These are phyloP conservation scores for Coemansia sp. DNA, from an alignment of 192 early-diverging fungal genomes.

Conservation along the genomic window DNA sequence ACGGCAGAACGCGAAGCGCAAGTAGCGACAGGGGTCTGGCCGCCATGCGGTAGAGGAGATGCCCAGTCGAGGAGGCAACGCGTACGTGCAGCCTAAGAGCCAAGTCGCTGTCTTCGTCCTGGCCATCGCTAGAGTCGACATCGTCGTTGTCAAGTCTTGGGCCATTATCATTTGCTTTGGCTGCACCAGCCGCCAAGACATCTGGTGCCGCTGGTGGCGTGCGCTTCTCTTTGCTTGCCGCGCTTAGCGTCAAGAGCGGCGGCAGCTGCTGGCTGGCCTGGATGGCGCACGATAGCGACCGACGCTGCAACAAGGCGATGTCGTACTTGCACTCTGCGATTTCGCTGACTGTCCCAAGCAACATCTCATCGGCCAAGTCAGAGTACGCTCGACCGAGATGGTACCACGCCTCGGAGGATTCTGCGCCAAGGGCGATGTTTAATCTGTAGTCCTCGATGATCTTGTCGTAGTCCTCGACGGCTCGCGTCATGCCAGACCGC, in stretches of 20 bases:
- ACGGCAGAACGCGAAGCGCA: slow-evolving; percentile 38
- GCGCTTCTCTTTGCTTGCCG: background rate
- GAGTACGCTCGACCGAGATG: slow-evolving; percentile 41
- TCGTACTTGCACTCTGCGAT: slow-evolving; percentile 24
- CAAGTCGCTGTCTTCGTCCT: background rate
- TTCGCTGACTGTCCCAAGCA: slow-evolving; percentile 46
- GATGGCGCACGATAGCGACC: slow-evolving; percentile 35
- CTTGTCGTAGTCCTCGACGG: slow-evolving; percentile 47
- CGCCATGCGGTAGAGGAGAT: slow-evolving; percentile 36
- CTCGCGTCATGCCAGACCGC: slow-evolving; percentile 40
- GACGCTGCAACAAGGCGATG: slow-evolving; percentile 42
- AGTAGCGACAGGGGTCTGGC: slow-evolving; percentile 34
- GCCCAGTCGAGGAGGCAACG: slow-evolving; percentile 21
- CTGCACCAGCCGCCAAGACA: background rate
- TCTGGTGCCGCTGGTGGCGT: background rate
- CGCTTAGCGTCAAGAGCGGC: background rate
- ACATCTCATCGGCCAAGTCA: slow-evolving; percentile 47
- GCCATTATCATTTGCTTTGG: background rate
- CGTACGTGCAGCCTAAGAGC: slow-evolving; percentile 14
- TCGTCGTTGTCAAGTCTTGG: background rate
- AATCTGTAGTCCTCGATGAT: slow-evolving; percentile 54
- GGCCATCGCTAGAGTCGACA: background rate
- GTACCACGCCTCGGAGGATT: slow-evolving; percentile 37
- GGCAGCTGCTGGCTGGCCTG: slow-evolving; percentile 36
- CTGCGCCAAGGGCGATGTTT: slow-evolving; percentile 35